Percentiles rank a stretch among this genome's conserved stretches.
These are phyloP conservation scores for Mimosa bimucronata DNA, from an alignment of 306 rosid genomes.

Conservation along the genomic window DNA sequence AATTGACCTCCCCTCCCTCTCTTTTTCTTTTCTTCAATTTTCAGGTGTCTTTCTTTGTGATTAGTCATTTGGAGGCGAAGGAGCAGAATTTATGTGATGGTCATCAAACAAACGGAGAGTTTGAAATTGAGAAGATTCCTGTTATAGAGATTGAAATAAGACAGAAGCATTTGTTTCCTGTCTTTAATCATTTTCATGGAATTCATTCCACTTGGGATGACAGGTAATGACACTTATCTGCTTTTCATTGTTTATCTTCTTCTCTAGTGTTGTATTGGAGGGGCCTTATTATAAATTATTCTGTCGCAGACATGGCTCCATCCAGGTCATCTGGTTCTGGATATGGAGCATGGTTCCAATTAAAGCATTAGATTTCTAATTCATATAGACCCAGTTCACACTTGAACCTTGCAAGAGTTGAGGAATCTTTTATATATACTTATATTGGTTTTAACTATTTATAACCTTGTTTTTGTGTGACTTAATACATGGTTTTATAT, in stretches of 20 bases:
- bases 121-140: conserved; percentile 77
- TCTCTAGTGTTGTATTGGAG: neutral
- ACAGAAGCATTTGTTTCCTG: conserved; percentile 83
- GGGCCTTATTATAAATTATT: neutral
- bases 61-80: conserved; percentile 54
- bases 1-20: conserved; percentile 17
- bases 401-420: neutral
- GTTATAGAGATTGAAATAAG: conserved; percentile 73
- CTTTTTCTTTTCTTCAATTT: neutral
- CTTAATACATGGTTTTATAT: neutral
- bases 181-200: conserved; percentile 71
- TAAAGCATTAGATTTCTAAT: conserved; percentile 19
- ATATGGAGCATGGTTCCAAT: conserved; percentile 24
- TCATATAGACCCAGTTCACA: conserved; percentile 5
- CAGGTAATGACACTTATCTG: conserved; percentile 60
- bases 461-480: neutral
- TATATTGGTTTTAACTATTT: neutral
- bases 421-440: neutral
- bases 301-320: neutral
- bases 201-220: conserved; percentile 70
- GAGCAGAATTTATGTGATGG: conserved; percentile 46
- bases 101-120: conserved; percentile 60
- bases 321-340: conserved; percentile 16
- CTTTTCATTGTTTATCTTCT: neutral
- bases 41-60: conserved; percentile 76